phyloP scores from a whole-genome alignment of 2,329 filamentous ascomycete genomes.

The Colletotrichum sp. region DNA sequence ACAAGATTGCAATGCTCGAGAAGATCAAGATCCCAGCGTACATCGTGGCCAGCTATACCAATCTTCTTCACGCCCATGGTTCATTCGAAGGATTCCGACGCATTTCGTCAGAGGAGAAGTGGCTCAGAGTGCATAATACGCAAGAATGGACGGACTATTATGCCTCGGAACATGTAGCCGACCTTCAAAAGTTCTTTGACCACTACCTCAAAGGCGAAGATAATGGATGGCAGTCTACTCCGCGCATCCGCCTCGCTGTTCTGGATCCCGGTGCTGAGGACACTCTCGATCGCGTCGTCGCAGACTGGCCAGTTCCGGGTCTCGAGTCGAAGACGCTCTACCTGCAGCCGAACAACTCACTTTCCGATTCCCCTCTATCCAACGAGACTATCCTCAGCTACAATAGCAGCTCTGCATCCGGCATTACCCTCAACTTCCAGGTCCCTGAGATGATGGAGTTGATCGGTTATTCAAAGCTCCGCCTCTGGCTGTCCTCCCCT shows the following conservation, averaged over 20 bases:
- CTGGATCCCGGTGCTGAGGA: not conserved
- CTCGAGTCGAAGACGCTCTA: not conserved
- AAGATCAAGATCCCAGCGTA: not conserved
- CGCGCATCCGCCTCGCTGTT: conserved; percentile 38
- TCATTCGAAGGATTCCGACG: not conserved
- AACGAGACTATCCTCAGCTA: not conserved
- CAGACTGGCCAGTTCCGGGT: not conserved
- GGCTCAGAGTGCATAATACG: not conserved
- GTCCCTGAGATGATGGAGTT: not conserved
- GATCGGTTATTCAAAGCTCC: not conserved
- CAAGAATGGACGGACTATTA: not conserved
- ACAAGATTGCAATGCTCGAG: not conserved
- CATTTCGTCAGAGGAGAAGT: not conserved
- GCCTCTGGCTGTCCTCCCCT: not conserved
- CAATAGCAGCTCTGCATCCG: not conserved
- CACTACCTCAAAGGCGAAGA: conserved; percentile 43
- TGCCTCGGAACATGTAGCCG: not conserved
- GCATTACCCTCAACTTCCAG: not conserved
- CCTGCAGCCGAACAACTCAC: not conserved
- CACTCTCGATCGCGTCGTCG: not conserved
- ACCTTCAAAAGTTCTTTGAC: conserved; percentile 31
- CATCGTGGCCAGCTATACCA: not conserved
- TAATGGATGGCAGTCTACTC: conserved; percentile 51
- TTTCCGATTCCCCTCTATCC: not conserved
- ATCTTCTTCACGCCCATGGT: not conserved